Base-by-base conservation (phyloP, 2,329 filamentous ascomycete species). In the Xylaria sp. region DNA sequence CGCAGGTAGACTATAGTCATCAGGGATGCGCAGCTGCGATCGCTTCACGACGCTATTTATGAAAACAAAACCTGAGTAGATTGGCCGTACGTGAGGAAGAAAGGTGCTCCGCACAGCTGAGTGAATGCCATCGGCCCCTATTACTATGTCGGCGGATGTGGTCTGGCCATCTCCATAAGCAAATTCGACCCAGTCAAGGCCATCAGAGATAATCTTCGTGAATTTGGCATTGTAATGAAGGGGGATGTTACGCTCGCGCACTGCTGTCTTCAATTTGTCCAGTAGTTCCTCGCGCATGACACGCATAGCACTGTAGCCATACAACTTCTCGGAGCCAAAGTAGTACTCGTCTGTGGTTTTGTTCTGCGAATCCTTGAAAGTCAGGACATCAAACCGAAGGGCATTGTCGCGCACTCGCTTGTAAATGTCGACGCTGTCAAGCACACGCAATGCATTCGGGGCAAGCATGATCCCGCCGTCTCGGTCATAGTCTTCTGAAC, bases 41-140 rank as follows among this genome's bases (percentile, higher is more conserved):
- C 72, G 77, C 0, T 78, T 78, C 3, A 73, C 70, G 21, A 83
- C 73, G 8, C 76, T 79, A 11, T 75, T 72, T 72, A 82, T 79
- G 37, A 82, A 82, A 0, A 80, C 82, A 68, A 85, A 88, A 1
- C 65, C 63, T 11, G 61, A 57, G 46, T 65, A 65, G 0, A 74
- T 76, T 1, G 86, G 82, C 35, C 78, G 70, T 0, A 83, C 67
- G 0, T 80, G 77, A 0, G 84, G 82, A 47, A 82, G 77, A 0
- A 89, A 74, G 43, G 85, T 80, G 3, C 74, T 77, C 2, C 85
- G 79, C 0, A 88, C 82, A 0, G 74, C 77, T 0, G 84, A 87
- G 69, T 88, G 83, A 52, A 88, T 88, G 0, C 86, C 86, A 61
- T 89, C 86, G 0, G 84, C 83, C 0, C 84, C 86, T 15, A 88